phyloP scores from a whole-genome alignment of 202 grass and related monocot genomes.

The Musa balbisiana region DNA sequence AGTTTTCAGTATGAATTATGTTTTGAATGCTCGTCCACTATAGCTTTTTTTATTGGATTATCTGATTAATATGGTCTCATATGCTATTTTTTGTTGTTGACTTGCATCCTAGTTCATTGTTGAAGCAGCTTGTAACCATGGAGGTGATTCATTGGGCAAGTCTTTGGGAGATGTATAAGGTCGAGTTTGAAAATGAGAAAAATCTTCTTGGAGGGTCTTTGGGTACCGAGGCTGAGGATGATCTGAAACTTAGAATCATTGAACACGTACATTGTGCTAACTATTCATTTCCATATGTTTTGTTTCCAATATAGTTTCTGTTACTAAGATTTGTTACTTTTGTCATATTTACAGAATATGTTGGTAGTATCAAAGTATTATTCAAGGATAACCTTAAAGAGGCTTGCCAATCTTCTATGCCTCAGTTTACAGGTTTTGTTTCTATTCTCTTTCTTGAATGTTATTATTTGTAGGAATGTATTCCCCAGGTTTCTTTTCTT shows the following conservation, averaged over 20 bases:
- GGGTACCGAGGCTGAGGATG: constrained; percentile 50
- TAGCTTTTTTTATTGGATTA: neutral
- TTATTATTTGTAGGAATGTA: neutral
- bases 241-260: constrained; percentile 76
- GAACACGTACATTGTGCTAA: constrained; percentile 51
- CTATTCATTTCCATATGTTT: neutral
- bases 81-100: neutral
- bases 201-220: constrained; percentile 65
- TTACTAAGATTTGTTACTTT: neutral
- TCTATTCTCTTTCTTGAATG: neutral
- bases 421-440: constrained; percentile 54
- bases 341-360: constrained; percentile 56
- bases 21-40: constrained; percentile 7
- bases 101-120: constrained; percentile 36
- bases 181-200: constrained; percentile 75
- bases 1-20: constrained; percentile 47
- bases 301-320: neutral
- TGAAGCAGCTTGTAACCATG: constrained; percentile 90
- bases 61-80: neutral
- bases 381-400: constrained; percentile 83
- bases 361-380: constrained; percentile 93
- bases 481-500: neutral
- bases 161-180: constrained; percentile 60
- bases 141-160: constrained; percentile 82
- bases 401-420: constrained; percentile 65